These are phyloP conservation scores for Nigrograna mackinnonii DNA, from an alignment of 2,329 filamentous ascomycete species.

Conservation along the genomic window DNA sequence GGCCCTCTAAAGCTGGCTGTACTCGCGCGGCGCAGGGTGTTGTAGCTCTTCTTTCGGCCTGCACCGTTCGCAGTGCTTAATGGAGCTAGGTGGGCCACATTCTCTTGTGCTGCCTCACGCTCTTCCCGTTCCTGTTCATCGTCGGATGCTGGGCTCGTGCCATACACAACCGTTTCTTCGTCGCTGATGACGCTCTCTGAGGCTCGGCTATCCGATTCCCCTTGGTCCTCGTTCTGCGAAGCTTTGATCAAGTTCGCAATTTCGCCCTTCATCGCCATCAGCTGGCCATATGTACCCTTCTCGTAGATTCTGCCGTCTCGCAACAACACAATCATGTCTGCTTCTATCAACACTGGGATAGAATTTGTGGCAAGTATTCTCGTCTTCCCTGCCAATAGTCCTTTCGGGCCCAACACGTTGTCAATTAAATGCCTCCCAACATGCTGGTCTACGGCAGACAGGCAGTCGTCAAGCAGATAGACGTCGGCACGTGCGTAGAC, in stretches of 20 bases:
- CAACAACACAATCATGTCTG: conserved; percentile 85
- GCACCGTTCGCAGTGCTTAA: conserved; percentile 66
- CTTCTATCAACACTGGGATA: conserved; percentile 85
- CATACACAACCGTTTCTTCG: conserved; percentile 66
- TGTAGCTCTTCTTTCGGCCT: conserved; percentile 68
- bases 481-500: conserved; percentile 97
- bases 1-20: conserved; percentile 88
- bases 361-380: conserved; percentile 94
- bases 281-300: conserved; percentile 85
- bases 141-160: conserved; percentile 53
- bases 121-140: conserved; percentile 58
- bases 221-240: conserved; percentile 60
- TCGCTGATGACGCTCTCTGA: conserved; percentile 65
- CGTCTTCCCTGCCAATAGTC: conserved; percentile 82
- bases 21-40: conserved; percentile 85
- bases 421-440: conserved; percentile 95
- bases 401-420: conserved; percentile 84
- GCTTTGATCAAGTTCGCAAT: conserved; percentile 83
- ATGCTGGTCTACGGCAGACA: conserved; percentile 98
- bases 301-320: conserved; percentile 83
- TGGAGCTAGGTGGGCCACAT: conserved; percentile 73
- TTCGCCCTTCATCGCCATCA: conserved; percentile 92
- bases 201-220: conserved; percentile 48
- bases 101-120: conserved; percentile 67
- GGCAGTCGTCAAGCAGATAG: conserved; percentile 89